These are phyloP conservation scores for Lepidium africanum DNA, from an alignment of 345 rosid species.

Conservation along the genomic window DNA sequence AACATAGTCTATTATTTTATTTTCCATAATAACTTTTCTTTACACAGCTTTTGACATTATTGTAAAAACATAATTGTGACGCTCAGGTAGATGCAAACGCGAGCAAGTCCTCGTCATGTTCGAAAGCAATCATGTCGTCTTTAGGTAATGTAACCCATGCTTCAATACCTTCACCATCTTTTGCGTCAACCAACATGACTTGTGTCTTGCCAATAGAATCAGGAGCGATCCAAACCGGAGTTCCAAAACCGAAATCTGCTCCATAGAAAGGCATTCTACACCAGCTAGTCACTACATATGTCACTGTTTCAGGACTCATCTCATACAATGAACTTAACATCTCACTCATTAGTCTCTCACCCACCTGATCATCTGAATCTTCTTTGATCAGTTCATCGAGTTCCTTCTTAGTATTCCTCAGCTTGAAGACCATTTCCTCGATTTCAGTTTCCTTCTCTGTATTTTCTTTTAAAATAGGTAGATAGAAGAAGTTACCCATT, in stretches of 20 bases:
- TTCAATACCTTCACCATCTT: slow-evolving; percentile 35
- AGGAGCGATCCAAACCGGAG: slow-evolving; percentile 29
- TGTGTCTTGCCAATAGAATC: slow-evolving; percentile 2
- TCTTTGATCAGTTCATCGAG: slow-evolving; percentile 4
- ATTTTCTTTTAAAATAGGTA: not conserved
- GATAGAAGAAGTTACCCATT: slow-evolving; percentile 19
- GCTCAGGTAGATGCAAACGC: slow-evolving; percentile 27
- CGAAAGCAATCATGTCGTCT: slow-evolving; percentile 33
- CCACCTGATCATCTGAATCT: not conserved
- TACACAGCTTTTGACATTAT: not conserved
- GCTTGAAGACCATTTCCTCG: not conserved
- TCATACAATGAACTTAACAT: not conserved
- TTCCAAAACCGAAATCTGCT: slow-evolving; percentile 39
- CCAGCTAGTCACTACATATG: slow-evolving; percentile 28
- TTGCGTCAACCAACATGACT: slow-evolving; percentile 16
- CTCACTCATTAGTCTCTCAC: not conserved
- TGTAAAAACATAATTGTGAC: not conserved
- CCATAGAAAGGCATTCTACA: slow-evolving; percentile 33
- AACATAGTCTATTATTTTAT: not conserved
- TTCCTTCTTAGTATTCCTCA: not conserved
- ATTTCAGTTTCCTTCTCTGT: not conserved
- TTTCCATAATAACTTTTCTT: not conserved
- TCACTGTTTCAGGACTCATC: not conserved
- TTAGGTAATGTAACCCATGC: slow-evolving; percentile 37
- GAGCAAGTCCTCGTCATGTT: slow-evolving; percentile 32